phyloP scores from a whole-genome alignment of 352 stramenopile species.

The Pythium scleroteichum region DNA sequence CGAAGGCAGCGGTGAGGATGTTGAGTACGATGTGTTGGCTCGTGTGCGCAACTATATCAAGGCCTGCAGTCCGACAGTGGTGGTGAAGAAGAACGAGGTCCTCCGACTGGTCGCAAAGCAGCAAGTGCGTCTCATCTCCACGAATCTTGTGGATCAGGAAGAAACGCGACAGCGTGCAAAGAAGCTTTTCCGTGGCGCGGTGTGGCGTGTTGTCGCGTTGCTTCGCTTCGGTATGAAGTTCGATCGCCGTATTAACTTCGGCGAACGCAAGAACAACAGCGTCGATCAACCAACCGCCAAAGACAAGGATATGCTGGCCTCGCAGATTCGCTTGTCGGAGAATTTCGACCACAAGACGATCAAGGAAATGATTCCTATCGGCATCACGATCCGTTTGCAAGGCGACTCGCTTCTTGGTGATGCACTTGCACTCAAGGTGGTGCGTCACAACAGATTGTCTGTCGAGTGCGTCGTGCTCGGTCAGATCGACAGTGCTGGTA shows the following conservation, averaged over 20 bases:
- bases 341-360: conserved; percentile 91
- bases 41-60: conserved; percentile 77
- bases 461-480: conserved; percentile 84
- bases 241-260: conserved; percentile 80
- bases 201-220: conserved; percentile 87
- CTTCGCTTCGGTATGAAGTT: conserved; percentile 89
- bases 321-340: conserved; percentile 83
- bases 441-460: conserved; percentile 82
- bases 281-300: conserved; percentile 22
- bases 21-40: conserved; percentile 87
- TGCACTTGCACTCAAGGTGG: conserved; percentile 72
- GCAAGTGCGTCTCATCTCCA: conserved; percentile 83
- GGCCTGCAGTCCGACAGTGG: conserved; percentile 75
- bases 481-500: conserved; percentile 31
- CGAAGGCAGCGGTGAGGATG: conserved; percentile 61
- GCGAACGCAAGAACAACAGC: conserved; percentile 43
- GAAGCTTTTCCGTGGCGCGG: conserved; percentile 81
- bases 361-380: conserved; percentile 88
- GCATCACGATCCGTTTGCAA: conserved; percentile 79
- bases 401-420: conserved; percentile 80
- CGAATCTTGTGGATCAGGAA: conserved; percentile 86
- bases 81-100: conserved; percentile 75
- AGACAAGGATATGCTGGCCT: conserved; percentile 53
- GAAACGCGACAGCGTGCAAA: conserved; percentile 75
- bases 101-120: conserved; percentile 74